Percentiles rank a stretch among this genome's conserved stretches.
phyloP scores from a whole-genome alignment of 768 basidiomycete species.

The Roridomyces roridus region DNA sequence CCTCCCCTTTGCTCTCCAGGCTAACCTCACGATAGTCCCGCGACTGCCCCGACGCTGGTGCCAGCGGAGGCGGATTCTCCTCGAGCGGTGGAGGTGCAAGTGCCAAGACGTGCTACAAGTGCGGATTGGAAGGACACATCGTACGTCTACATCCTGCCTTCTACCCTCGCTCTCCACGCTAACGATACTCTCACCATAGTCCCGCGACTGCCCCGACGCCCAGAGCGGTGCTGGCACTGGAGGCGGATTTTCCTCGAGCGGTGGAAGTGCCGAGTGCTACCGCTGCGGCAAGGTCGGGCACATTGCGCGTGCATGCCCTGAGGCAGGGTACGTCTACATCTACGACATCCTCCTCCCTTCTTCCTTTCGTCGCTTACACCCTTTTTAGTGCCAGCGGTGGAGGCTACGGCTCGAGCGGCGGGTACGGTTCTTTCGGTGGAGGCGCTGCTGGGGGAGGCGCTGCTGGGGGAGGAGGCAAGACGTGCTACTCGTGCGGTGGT shows the following conservation, averaged over 20 bases:
- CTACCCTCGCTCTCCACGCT: too few relatives aligned
- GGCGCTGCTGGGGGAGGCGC: slow-evolving; percentile 40
- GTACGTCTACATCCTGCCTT: too few relatives aligned
- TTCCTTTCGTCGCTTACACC: background rate
- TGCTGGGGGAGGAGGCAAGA: slow-evolving; percentile 29
- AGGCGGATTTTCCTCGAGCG: slow-evolving; percentile 25
- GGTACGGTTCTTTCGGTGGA: slow-evolving; percentile 41
- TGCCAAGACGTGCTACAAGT: too few relatives aligned
- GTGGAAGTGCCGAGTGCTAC: slow-evolving; percentile 66
- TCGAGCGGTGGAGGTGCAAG: too few relatives aligned
- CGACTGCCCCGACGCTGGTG: too few relatives aligned
- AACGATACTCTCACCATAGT: too few relatives aligned
- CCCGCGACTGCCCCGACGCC: too few relatives aligned
- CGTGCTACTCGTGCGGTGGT: slow-evolving; percentile 83
- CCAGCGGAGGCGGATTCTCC: too few relatives aligned
- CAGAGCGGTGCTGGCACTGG: too few relatives aligned
- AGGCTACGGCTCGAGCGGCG: slow-evolving; percentile 43
- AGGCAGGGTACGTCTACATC: slow-evolving; percentile 40
- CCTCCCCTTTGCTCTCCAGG: too few relatives aligned
- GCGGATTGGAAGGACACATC: too few relatives aligned
- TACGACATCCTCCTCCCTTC: background rate
- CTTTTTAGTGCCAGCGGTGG: slow-evolving; percentile 42
- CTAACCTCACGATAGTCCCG: too few relatives aligned
- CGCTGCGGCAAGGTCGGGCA: slow-evolving; percentile 86
- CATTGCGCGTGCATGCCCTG: slow-evolving; percentile 83